A percentile compares a stretch with the other conserved stretches of the same genome.
Conservation (phyloP, 345 rosid genomes). For the Dimocarpus longan region DNA sequence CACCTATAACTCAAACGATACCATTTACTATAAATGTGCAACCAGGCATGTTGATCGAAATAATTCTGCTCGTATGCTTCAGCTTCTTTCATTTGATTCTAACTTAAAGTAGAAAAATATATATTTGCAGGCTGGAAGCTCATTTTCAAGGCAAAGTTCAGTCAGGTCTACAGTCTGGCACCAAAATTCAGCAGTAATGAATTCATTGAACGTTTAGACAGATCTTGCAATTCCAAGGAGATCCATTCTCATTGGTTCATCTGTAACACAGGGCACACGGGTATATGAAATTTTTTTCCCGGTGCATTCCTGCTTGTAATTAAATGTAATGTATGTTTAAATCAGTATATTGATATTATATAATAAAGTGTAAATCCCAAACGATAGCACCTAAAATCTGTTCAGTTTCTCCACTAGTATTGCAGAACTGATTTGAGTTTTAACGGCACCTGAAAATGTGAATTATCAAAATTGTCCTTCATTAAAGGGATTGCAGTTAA, state of each 20-base stretch:
- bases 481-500: not conserved
- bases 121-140: constrained; percentile 69
- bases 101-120: not conserved
- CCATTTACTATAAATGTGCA: constrained; percentile 89
- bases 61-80: not conserved
- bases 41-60: constrained; percentile 52
- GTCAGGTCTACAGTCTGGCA: constrained; percentile 66
- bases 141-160: constrained; percentile 91
- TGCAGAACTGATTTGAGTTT: too few species aligned
- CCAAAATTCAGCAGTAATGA: constrained; percentile 57
- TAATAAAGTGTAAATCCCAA: too few species aligned
- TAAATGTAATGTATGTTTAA: too few species aligned
- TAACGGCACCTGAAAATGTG: too few species aligned
- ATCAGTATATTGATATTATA: too few species aligned
- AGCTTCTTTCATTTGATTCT: not conserved
- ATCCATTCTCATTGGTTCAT: not conserved
- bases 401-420: too few species aligned
- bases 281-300: not conserved
- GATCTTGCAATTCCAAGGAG: too few species aligned
- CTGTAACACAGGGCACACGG: not conserved
- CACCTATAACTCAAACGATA: constrained; percentile 88
- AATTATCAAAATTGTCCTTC: too few species aligned
- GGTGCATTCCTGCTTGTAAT: too few species aligned
- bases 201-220: not conserved
- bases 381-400: too few species aligned